A percentile compares a stretch with the other conserved stretches of the same genome.
Conservation (phyloP, 768 basidiomycete genomes). For the Mycena metata region DNA sequence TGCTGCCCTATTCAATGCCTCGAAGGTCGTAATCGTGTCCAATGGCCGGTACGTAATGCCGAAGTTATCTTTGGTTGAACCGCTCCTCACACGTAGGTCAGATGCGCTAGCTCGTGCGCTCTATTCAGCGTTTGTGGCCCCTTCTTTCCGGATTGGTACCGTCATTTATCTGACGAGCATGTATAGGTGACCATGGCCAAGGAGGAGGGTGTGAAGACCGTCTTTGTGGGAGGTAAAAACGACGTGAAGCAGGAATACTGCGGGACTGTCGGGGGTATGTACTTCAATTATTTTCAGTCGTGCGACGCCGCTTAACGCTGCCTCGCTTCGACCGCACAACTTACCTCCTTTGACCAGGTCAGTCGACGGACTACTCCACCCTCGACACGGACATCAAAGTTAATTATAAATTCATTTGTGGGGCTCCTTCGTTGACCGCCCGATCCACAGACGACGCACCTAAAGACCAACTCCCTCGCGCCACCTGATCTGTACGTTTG, state of each 20-base stretch:
- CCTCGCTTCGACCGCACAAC: background rate
- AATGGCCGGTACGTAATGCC: constrained; percentile 56
- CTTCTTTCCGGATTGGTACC: background rate
- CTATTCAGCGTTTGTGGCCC: constrained; percentile 56
- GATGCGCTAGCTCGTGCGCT: constrained; percentile 63
- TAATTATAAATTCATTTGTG: constrained; percentile 8
- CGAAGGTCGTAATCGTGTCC: constrained; percentile 65
- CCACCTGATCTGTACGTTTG: constrained; percentile 64
- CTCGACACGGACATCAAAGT: constrained; percentile 74
- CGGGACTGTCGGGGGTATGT: constrained; percentile 67
- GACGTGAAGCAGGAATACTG: constrained; percentile 67
- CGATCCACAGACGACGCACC: constrained; percentile 56
- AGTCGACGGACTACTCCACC: constrained; percentile 69
- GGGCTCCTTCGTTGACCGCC: background rate
- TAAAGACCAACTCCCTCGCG: constrained; percentile 60
- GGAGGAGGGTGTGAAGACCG: constrained; percentile 66
- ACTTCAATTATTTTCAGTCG: too few species aligned
- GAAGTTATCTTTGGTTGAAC: constrained; percentile 1
- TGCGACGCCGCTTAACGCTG: background rate
- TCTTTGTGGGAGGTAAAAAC: constrained; percentile 66
- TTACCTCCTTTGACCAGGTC: constrained; percentile 43
- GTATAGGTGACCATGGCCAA: constrained; percentile 71
- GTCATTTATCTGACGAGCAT: constrained; percentile 3
- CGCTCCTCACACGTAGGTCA: constrained; percentile 16
- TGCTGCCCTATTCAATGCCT: constrained; percentile 62